Conservation (phyloP, 805 yeast species). For the Wickerhamiella cacticola region DNA sequence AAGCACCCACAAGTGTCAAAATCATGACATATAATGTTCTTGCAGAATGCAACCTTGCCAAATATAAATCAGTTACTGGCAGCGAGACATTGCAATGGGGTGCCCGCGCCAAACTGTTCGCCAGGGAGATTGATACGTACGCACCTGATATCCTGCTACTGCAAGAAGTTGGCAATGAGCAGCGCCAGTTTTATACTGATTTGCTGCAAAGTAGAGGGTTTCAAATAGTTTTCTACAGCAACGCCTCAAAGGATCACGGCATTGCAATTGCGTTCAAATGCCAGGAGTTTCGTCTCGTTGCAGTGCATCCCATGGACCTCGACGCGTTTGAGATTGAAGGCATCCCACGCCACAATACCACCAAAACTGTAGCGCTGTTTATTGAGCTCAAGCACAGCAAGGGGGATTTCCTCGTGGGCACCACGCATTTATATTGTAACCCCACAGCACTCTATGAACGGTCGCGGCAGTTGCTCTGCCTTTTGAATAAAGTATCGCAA, state of each 20-base stretch:
- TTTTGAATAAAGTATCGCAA: not conserved
- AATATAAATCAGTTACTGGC: conserved; percentile 71
- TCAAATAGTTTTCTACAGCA: conserved; percentile 46
- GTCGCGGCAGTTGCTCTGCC: conserved; percentile 47
- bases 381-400: conserved; percentile 43
- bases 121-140: conserved; percentile 54
- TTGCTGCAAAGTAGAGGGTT: conserved; percentile 14
- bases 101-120: conserved; percentile 51
- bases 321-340: conserved; percentile 39
- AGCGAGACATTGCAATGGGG: conserved; percentile 72
- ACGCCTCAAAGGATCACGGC: conserved; percentile 68
- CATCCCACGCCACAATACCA: conserved; percentile 42
- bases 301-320: conserved; percentile 45
- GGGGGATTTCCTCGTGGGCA: conserved; percentile 61
- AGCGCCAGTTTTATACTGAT: conserved; percentile 33
- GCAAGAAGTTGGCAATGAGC: conserved; percentile 74
- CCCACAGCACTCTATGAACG: conserved; percentile 88
- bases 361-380: conserved; percentile 64
- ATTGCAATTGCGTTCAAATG: conserved; percentile 52
- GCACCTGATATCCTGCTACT: conserved; percentile 63
- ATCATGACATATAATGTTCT: conserved; percentile 73
- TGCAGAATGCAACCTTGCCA: conserved; percentile 74
- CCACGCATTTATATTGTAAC: conserved; percentile 92
- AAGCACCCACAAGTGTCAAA: too few relatives aligned
- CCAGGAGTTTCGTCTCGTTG: conserved; percentile 37